A percentile compares a stretch with the other conserved stretches of the same genome.
Evolutionary conservation across 2,329 filamentous ascomycete genomes (phyloP).

Genomic region (Trichophyton benhamiae): DNA sequence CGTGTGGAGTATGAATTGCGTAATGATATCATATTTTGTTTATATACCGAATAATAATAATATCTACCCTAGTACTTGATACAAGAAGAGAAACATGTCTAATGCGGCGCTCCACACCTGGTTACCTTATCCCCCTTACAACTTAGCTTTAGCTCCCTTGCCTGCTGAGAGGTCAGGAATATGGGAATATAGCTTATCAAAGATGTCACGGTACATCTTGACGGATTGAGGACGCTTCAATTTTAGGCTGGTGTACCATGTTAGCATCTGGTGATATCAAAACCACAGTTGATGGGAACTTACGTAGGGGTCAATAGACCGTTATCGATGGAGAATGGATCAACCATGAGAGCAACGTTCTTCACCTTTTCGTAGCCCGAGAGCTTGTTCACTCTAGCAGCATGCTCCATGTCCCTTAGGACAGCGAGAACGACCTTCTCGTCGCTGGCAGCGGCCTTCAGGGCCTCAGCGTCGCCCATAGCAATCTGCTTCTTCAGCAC

Average conservation of each 20-base stretch:
- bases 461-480: slow-evolving; percentile 50
- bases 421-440: slow-evolving; percentile 62
- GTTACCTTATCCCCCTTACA: slow-evolving; percentile 18
- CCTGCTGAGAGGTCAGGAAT: slow-evolving; percentile 26
- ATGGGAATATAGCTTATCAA: slow-evolving; percentile 52
- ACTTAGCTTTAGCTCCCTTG: slow-evolving; percentile 26
- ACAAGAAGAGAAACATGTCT: neutral
- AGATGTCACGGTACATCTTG: slow-evolving; percentile 46
- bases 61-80: neutral
- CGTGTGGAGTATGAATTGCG: too few relatives aligned
- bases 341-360: slow-evolving; percentile 61
- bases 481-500: slow-evolving; percentile 57
- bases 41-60: neutral
- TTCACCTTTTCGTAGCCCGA: slow-evolving; percentile 79
- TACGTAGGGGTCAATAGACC: slow-evolving; percentile 51
- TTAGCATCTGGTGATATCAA: slow-evolving; percentile 2
- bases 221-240: slow-evolving; percentile 57
- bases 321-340: slow-evolving; percentile 90
- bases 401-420: slow-evolving; percentile 62
- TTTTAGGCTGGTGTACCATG: slow-evolving; percentile 44
- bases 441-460: slow-evolving; percentile 56
- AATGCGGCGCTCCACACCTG: neutral
- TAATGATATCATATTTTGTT: too few relatives aligned
- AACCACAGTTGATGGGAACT: slow-evolving; percentile 16
- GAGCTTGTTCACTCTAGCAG: slow-evolving; percentile 75